Base-by-base conservation (phyloP, 106 monocot genomes). In the Dendrobium nobile region DNA sequence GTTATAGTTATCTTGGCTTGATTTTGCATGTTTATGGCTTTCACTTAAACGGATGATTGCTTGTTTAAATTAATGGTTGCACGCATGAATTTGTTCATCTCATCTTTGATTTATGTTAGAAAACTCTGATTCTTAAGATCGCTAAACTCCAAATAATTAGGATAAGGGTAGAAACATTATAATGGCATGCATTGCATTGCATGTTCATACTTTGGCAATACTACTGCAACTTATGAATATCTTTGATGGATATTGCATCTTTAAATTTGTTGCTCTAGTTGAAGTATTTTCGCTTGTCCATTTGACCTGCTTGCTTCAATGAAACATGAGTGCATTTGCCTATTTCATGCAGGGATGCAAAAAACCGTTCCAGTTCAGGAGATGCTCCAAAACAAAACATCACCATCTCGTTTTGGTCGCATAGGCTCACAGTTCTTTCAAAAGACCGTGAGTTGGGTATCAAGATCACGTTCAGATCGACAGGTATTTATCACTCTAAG, bases 391-490 rank as follows among this genome's bases (percentile, higher is more conserved):
- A 85, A 44, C 77, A 92, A 91, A 83, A 47, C 73, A 73, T 88
- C 89, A 19, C 77, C 67, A 48, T 86, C 95, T 75, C 88, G 92
- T 37, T 83, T 98, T 80, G 90, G 94, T 45, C 82, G 80, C 77
- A 73, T 98, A 54, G 94, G 92, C 40, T 87, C 94, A 47, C 78
- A 84, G 51, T 45, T 95, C 64, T 68, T 94, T 80, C 94, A 89
- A 54, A 93, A 88, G 77, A 90, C 96, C 5, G 68, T 98, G 54
- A 92, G 94, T 22, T 92, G 92, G 94, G 88, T 98, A 37, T 80
- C 94, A 84, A 90, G 86, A 80, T 85, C 88, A 31, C 90, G 54
- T 26, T 54, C 77, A 26, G 77, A 87, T 79, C 84, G 81, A 10
- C 91, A 98, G 97, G 97, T 98, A 82, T 19, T 73, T 84, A 70